Evolutionary conservation across 2,329 filamentous ascomycete genomes (phyloP), one percentile per base, ranked within the genome.

Genomic region (Alternaria sp.): DNA sequence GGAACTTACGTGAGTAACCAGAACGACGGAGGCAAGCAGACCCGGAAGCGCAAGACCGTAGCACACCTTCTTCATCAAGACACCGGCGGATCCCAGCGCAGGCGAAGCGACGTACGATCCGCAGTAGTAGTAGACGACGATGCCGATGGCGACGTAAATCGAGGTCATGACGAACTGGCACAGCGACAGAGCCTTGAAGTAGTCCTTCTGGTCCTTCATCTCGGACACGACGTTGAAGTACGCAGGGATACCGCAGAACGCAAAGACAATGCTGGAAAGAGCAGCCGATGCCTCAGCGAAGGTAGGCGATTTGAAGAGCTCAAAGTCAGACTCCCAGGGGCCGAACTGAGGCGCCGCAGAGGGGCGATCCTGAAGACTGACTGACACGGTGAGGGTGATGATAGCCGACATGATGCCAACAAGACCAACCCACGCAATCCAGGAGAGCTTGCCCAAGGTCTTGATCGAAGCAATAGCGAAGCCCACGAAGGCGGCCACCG

Each of bases 211-310:
- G 49, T 87, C 82, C 71, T 86, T 85, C 77, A 92, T 84, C 76
- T 92, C 90, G 25, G 85, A 85, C 68, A 90, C 88, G 74, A 91
- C 86, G 68, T 84, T 85, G 79, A 91, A 91, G 80, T 91, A 91
- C 65, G 88, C 88, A 25, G 88, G 87, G 71, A 90, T 88, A 44
- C 88, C 88, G 57, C 80, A 81, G 54, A 74, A 66, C n/a, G 64
- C 57, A 30, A 74, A 74, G 10, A 74, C 71, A 11, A 74, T 60
- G n/a, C 68, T 69, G 23, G 67, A 72, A 25, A 67, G 55, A 9
- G 70, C 68, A 28, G 68, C 73, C 30, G 70, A 64, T 19, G 70
- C 71, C 15, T 71, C 65, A 2, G 69, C 63, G 6, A 68, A 54
- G 46, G 50, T 65, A 6, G 71, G 69, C 15, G 36, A 61, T n/a